phyloP scores from a whole-genome alignment of 2,329 filamentous ascomycete species.

The Fusarium sarcochroum region DNA sequence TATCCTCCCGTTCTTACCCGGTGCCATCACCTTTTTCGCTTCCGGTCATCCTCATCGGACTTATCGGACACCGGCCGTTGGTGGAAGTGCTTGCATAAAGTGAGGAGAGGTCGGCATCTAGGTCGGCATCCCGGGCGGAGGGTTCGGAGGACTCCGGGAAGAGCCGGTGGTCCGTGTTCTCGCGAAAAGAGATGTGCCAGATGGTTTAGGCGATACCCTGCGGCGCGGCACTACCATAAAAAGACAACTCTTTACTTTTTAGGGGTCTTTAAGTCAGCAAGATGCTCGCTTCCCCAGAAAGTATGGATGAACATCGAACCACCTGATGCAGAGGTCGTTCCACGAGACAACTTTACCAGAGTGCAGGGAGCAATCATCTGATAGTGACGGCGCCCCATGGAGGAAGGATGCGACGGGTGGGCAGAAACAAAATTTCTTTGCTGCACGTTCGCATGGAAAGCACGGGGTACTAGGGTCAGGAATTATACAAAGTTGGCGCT shows the following conservation, averaged over 20 bases:
- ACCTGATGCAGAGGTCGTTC: constrained; percentile 45
- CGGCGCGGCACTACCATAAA: constrained; percentile 34
- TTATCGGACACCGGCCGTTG: constrained; percentile 24
- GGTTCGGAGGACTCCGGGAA: constrained; percentile 41
- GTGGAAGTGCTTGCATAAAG: constrained; percentile 37
- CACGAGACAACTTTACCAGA: constrained; percentile 38
- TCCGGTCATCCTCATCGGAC: constrained; percentile 23
- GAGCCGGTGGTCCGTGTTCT: constrained; percentile 47
- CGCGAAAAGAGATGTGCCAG: constrained; percentile 22
- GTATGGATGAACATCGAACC: constrained; percentile 48
- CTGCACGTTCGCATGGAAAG: constrained; percentile 35
- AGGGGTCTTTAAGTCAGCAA: constrained; percentile 27
- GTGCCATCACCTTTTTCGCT: constrained; percentile 13
- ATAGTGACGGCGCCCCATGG: constrained; percentile 38
- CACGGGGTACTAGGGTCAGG: constrained; percentile 29
- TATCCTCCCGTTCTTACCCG: constrained; percentile 33
- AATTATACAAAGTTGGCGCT: constrained; percentile 42
- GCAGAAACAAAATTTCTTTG: constrained; percentile 18
- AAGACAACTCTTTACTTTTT: constrained; percentile 34
- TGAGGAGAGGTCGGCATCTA: constrained; percentile 29
- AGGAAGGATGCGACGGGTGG: constrained; percentile 28
- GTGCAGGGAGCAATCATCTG: constrained; percentile 41
- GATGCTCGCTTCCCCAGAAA: constrained; percentile 43
- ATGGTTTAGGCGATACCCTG: constrained; percentile 23
- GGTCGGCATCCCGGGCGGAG: constrained; percentile 20